Percentiles rank a stretch among this genome's conserved stretches.
These are phyloP conservation scores for Solanum paucissectum DNA, from an alignment of 257 asterid genomes.

Conservation along the genomic window DNA sequence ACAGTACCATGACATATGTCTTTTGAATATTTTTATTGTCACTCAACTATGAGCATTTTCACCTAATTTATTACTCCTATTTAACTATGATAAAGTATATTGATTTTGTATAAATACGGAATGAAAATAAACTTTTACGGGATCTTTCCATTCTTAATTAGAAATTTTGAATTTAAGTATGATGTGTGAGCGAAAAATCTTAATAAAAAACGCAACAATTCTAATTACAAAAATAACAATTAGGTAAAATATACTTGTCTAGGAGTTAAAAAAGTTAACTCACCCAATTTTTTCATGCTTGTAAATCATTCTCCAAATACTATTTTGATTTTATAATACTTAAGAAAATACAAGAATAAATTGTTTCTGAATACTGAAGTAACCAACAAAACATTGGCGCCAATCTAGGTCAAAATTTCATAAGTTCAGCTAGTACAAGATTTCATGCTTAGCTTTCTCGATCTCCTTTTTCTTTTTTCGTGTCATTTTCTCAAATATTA, in stretches of 20 bases:
- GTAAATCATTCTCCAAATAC: not conserved
- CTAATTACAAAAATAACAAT: not conserved
- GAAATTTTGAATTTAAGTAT: not conserved
- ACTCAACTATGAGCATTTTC: not conserved
- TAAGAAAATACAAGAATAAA: not conserved
- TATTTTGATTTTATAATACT: not conserved
- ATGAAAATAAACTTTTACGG: not conserved
- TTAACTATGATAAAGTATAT: not conserved
- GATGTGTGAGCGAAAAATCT: not conserved
- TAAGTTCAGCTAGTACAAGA: not conserved
- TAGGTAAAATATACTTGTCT: not conserved
- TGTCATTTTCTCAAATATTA: not conserved
- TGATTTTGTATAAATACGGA: not conserved
- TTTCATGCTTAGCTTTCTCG: not conserved
- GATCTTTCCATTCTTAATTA: fast-evolving
- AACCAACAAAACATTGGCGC: not conserved
- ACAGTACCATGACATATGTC: not conserved
- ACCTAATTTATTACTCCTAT: not conserved
- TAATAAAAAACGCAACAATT: not conserved
- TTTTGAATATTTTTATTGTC: not conserved
- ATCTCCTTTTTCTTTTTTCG: not conserved
- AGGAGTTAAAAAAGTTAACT: too few species aligned
- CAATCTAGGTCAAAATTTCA: not conserved
- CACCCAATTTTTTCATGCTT: not conserved
- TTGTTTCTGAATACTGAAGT: not conserved